Evolutionary conservation across 768 basidiomycete genomes (phyloP).

Genomic region (Boletus fagicola): DNA sequence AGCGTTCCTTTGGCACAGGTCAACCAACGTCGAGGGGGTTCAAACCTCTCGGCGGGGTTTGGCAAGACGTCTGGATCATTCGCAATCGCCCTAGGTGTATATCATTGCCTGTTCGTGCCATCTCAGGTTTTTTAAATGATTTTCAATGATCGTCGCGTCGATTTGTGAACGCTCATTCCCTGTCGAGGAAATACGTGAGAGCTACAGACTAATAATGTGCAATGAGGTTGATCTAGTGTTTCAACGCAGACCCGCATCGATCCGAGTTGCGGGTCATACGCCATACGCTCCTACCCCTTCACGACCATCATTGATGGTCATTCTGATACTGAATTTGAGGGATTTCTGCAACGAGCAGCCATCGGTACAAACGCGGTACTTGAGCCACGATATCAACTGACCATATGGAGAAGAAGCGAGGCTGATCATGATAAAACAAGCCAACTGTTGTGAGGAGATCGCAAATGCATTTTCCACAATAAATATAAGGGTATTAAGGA

Average conservation of each 20-base stretch:
- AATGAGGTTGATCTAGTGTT: not conserved
- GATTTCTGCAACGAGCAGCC: not conserved
- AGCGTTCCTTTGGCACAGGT: not conserved
- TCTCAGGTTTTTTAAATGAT: not conserved
- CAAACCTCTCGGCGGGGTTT: conserved; percentile 6
- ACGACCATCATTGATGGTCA: not conserved
- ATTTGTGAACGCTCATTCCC: too few relatives aligned
- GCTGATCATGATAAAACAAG: too few relatives aligned
- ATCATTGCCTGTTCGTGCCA: not conserved
- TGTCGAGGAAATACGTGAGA: too few relatives aligned
- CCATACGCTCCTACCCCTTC: not conserved
- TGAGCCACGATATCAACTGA: not conserved
- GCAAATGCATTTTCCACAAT: not conserved
- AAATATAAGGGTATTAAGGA: not conserved
- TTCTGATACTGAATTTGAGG: not conserved
- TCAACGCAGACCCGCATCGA: not conserved
- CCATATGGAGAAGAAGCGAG: not conserved
- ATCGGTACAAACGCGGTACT: too few relatives aligned
- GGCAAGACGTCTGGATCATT: conserved; percentile 7
- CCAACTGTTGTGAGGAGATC: not conserved
- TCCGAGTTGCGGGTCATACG: not conserved
- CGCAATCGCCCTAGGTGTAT: conserved; percentile 4
- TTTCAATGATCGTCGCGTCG: conserved; percentile 4
- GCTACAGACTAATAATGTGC: too few relatives aligned
- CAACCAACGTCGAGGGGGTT: conserved; percentile 4